Percentiles rank a stretch among this genome's conserved stretches.
Evolutionary conservation across 352 stramenopile species (phyloP).

Genomic region (Phytophthora capsici): DNA sequence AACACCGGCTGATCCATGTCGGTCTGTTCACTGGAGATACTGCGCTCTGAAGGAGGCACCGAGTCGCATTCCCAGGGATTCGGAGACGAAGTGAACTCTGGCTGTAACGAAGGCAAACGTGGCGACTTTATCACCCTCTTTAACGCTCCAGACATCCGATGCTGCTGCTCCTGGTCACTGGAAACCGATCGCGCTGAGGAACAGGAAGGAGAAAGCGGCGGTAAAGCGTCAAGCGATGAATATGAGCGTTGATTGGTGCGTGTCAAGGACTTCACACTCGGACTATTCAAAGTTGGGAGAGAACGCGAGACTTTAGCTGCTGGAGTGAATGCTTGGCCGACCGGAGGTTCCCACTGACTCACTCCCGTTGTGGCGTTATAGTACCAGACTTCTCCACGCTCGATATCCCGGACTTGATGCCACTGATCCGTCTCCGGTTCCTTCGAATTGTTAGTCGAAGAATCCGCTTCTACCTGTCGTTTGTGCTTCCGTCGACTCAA

Average conservation of each 20-base stretch:
- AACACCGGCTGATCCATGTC: constrained; percentile 22
- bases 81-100: constrained; percentile 36
- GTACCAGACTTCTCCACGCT: constrained; percentile 77
- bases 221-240: constrained; percentile 15
- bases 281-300: constrained; percentile 23
- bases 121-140: constrained; percentile 17
- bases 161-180: constrained; percentile 38
- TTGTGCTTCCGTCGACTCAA: constrained; percentile 43
- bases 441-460: background rate
- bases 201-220: constrained; percentile 44
- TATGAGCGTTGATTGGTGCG: constrained; percentile 20
- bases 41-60: constrained; percentile 53
- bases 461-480: constrained; percentile 21
- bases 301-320: constrained; percentile 27
- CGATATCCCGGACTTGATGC: constrained; percentile 78
- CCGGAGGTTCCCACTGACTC: constrained; percentile 78
- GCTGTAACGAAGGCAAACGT: constrained; percentile 39
- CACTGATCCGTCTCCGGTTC: constrained; percentile 41
- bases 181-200: constrained; percentile 41
- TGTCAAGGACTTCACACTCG: constrained; percentile 4
- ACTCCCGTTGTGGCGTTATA: constrained; percentile 76
- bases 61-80: constrained; percentile 76
- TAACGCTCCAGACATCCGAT: constrained; percentile 8
- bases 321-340: constrained; percentile 12
- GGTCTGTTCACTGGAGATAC: constrained; percentile 51